A percentile compares a stretch with the other conserved stretches of the same genome.
Conservation (phyloP, 129 eudicot genomes). For the Flaveria robusta region DNA sequence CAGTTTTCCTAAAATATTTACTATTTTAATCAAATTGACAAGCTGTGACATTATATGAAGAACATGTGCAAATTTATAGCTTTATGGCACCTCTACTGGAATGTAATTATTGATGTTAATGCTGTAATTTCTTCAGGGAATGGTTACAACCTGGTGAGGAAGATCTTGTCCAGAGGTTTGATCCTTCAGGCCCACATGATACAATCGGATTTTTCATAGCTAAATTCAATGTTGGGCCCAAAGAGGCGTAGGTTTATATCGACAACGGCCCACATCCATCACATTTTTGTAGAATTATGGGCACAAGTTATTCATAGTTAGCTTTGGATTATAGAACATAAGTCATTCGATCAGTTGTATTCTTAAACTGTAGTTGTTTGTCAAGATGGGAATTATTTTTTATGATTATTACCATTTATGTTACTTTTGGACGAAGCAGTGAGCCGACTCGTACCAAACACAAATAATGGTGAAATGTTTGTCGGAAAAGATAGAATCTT, state of each 20-base stretch:
- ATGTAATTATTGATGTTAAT: background rate
- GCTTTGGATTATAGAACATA: slow-evolving; percentile 4
- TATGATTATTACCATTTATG: background rate
- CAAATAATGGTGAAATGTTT: background rate
- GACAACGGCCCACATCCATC: background rate
- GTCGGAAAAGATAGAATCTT: background rate
- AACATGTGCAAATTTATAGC: background rate
- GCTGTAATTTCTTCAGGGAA: slow-evolving; percentile 47
- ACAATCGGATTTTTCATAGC: slow-evolving; percentile 97
- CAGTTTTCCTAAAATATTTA: background rate
- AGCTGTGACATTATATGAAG: slow-evolving; percentile 6
- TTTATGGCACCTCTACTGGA: background rate
- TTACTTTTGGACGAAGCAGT: background rate
- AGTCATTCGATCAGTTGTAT: background rate
- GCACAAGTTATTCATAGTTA: background rate
- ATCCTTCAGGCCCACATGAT: slow-evolving; percentile 84
- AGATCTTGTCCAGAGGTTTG: slow-evolving; percentile 93
- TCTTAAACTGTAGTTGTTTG: background rate
- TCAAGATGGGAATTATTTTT: background rate
- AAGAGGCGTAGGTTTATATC: slow-evolving; percentile 41
- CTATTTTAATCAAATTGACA: background rate
- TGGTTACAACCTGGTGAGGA: slow-evolving; percentile 96
- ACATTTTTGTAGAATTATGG: slow-evolving; percentile 7
- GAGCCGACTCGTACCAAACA: background rate
- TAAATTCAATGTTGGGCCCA: slow-evolving; percentile 80